Evolutionary conservation across 2,329 filamentous ascomycete genomes (phyloP).

Genomic region (Chaetomium sp.): DNA sequence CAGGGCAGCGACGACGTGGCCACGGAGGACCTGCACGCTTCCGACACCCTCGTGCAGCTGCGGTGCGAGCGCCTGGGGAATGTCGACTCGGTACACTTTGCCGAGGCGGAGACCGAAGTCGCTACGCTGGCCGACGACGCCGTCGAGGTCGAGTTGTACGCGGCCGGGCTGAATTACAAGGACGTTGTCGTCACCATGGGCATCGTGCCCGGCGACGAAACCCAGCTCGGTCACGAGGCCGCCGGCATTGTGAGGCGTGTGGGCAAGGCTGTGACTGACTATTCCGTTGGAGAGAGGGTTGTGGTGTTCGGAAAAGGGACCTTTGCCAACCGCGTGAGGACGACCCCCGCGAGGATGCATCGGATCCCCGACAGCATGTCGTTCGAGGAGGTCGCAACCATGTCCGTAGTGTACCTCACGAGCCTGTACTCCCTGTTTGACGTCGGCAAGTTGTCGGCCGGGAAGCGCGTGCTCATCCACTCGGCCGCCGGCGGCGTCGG

Average conservation of each 20-base stretch:
- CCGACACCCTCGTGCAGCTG: slow-evolving; percentile 11
- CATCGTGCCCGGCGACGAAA: slow-evolving; percentile 15
- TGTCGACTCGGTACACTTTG: slow-evolving; percentile 14
- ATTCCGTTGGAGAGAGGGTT: slow-evolving; percentile 11
- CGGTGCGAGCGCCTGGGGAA: slow-evolving; percentile 19
- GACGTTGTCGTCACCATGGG: slow-evolving; percentile 17
- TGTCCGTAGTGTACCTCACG: slow-evolving; percentile 29
- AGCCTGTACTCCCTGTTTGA: slow-evolving; percentile 27
- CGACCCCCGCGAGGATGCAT: neutral
- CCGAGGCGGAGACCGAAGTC: slow-evolving; percentile 1
- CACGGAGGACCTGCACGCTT: slow-evolving; percentile 9
- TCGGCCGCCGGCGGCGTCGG: slow-evolving; percentile 24
- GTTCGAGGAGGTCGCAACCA: slow-evolving; percentile 26
- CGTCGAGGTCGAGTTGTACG: slow-evolving; percentile 21
- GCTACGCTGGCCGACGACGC: slow-evolving; percentile 14
- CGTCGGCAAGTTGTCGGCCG: slow-evolving; percentile 24
- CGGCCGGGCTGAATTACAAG: slow-evolving; percentile 32
- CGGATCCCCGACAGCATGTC: neutral
- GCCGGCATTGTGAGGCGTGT: slow-evolving; percentile 10
- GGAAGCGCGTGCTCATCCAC: slow-evolving; percentile 24
- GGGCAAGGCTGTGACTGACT: slow-evolving; percentile 8
- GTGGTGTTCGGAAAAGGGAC: slow-evolving; percentile 1
- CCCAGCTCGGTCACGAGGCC: slow-evolving; percentile 7
- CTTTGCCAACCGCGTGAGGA: slow-evolving; percentile 14
- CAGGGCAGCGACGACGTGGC: neutral